These are phyloP conservation scores for Prinsepia uniflora DNA, from an alignment of 306 rosid genomes.

Conservation along the genomic window DNA sequence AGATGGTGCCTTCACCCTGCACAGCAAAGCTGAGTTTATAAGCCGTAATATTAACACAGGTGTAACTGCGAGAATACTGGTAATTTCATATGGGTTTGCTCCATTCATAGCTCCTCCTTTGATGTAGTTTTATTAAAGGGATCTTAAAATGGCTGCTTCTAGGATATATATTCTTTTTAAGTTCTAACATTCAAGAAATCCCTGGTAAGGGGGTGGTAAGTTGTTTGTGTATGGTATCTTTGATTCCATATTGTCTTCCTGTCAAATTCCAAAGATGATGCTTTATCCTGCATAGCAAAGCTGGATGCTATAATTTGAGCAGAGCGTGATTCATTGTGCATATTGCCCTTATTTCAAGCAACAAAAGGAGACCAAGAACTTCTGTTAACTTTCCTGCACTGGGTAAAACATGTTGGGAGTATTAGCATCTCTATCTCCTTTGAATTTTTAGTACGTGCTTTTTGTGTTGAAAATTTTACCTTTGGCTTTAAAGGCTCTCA, in stretches of 20 bases:
- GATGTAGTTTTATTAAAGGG: constrained; percentile 39
- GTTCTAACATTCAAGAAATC: constrained; percentile 37
- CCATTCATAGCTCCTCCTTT: constrained; percentile 24
- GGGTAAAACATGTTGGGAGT: constrained; percentile 86
- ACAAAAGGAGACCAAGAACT: constrained; percentile 73
- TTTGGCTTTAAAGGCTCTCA: constrained; percentile 64
- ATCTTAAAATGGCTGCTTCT: constrained; percentile 36
- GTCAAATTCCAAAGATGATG: constrained; percentile 45
- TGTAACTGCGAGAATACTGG: constrained; percentile 28
- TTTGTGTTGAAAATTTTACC: constrained; percentile 62
- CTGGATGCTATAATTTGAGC: constrained; percentile 57
- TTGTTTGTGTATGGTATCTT: constrained; percentile 30
- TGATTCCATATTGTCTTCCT: constrained; percentile 36
- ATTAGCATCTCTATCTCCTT: constrained; percentile 65
- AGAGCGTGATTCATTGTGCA: constrained; percentile 54
- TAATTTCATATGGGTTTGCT: constrained; percentile 35
- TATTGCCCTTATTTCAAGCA: constrained; percentile 62
- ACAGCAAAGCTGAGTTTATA: constrained; percentile 37
- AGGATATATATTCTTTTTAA: constrained; percentile 34
- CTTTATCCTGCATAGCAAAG: constrained; percentile 53
- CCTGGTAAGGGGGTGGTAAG: constrained; percentile 69
- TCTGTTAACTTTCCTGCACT: constrained; percentile 71
- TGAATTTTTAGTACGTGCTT: constrained; percentile 47
- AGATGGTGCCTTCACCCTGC: constrained; percentile 50
- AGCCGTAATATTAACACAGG: constrained; percentile 29